These are phyloP conservation scores for Paraleonurus japonicus DNA, from an alignment of 257 asterid species.

Conservation along the genomic window DNA sequence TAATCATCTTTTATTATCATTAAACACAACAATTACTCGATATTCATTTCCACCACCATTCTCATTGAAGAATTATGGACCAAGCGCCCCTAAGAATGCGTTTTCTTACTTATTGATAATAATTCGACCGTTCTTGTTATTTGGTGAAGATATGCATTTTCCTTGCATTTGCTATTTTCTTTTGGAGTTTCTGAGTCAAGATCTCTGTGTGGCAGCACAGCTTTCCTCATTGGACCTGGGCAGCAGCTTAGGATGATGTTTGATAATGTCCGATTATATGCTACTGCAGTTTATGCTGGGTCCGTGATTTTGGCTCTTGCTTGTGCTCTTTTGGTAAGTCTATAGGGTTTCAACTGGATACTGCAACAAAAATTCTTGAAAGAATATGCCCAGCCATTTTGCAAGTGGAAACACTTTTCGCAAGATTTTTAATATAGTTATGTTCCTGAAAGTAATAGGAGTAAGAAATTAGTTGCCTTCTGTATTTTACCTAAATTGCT, in stretches of 20 bases:
- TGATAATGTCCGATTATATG: slow-evolving; percentile 77
- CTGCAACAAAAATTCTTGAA: neutral
- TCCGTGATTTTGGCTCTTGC: slow-evolving; percentile 80
- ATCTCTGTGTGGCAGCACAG: slow-evolving; percentile 77
- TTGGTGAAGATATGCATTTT: neutral
- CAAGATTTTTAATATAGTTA: neutral
- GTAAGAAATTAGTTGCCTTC: neutral
- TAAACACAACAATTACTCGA: neutral
- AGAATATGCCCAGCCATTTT: neutral
- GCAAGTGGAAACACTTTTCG: neutral
- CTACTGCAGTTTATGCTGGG: slow-evolving; percentile 69
- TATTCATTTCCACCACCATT: neutral
- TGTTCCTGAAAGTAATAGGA: neutral
- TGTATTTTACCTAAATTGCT: neutral
- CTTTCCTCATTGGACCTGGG: slow-evolving; percentile 76
- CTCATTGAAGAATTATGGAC: neutral
- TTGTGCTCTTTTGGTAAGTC: slow-evolving; percentile 87
- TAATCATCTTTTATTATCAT: too few relatives aligned
- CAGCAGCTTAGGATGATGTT: slow-evolving; percentile 87
- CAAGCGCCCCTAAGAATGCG: neutral
- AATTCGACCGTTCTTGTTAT: neutral
- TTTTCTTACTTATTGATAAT: neutral
- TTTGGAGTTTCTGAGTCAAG: slow-evolving; percentile 38
- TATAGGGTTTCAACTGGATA: neutral
- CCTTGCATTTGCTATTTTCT: slow-evolving; percentile 14